Base-by-base conservation (phyloP, 2,329 filamentous ascomycete species). In the Diplodia intermedia region DNA sequence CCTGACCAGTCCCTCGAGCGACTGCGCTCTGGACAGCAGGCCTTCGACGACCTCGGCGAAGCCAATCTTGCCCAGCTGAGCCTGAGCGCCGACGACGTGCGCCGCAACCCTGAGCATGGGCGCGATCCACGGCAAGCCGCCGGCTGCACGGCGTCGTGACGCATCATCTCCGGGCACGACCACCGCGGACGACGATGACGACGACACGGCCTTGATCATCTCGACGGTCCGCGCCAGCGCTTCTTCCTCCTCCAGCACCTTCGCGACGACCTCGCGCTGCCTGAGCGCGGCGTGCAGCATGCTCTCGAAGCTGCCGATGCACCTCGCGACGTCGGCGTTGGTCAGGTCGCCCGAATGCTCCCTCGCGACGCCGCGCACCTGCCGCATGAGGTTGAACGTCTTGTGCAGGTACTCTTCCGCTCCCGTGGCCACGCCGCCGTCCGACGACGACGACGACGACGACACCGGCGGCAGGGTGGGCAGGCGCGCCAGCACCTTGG, bases 301-400 rank as follows among this genome's bases (percentile, higher is more conserved):
- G 31, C 94, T 93, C 77, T 99, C 95, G n/a, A 97, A 82, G 71
- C 92, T 92, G 0, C 93, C 93, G 60, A 91, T 86, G 76, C 93
- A 94, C 74, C 94, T 87, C 52, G 86, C 85, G 8, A 95, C 86
- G 73, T 97, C 93, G 9, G 92, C 90, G 52, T 89, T 86, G 54
- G 91, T 97, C 49, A 99, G 81, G 71, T 99, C 96, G 47, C 92
- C 90, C 0, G 91, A 93, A 78, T 97, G 93, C 62, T 92, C 89
- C 71, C 89, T 85, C 11, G 88, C 83, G 36, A 89, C 85, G 52
- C 86, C 83, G 73, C 94, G 87, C 61, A 91, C 86, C 71, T 86
- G 85, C 18, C 90, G 86, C 71, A 91, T 87, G 14, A 93, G 78
- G 75, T 94, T 91, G 33, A 97, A 81, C 36, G 92, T 84, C 75